Evolutionary conservation across 768 basidiomycete species (phyloP), one percentile per base, ranked within the genome.

Genomic region (Terana coerulea): DNA sequence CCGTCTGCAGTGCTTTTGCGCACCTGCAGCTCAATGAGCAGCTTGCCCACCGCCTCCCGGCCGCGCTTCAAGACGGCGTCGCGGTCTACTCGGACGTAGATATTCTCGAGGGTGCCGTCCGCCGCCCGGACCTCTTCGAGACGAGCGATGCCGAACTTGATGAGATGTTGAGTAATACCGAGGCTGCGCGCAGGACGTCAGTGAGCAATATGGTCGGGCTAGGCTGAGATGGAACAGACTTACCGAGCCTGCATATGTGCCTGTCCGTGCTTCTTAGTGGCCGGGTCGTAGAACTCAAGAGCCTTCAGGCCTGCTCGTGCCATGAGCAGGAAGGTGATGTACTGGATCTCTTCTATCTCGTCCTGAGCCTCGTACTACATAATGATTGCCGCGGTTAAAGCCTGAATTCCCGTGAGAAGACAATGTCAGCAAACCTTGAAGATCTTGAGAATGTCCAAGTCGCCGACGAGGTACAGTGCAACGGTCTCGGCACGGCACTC

Each of bases 401-500:
- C 5, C 19, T 29, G 3, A 31, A 22, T 2, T 31, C 29, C 3
- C 3, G 42, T 26, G 8, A 31, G 21, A 40, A 17, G 28, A 33
- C 5, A 25, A 24, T 39, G 24, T 19, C 15, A 22, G 66, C 81
- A 61, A 62, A 86, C 89, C 40, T 80, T 81, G 72, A 95, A 93
- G 57, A 95, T 86, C 60, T 78, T 76, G 41, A 94, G 72, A 56
- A 94, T 94, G 35, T 84, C 80, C 33, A 69, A 65, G 61, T 93
- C 88, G 71, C 84, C 79, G 54, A 80, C 83, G 57, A 91, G 76
- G 69, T 81, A 93, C 35, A 94, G 72, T 0, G 88, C 88, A 19
- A 91, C 91, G 2, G 88, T 78, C 69, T 95, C 92, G 8, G 91
- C 91, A n/a, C 92, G 82, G 59, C 91, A 93, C 70, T 94, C 91